phyloP scores from a whole-genome alignment of 2,329 filamentous ascomycete species.

The Aureobasidium mangrovei region DNA sequence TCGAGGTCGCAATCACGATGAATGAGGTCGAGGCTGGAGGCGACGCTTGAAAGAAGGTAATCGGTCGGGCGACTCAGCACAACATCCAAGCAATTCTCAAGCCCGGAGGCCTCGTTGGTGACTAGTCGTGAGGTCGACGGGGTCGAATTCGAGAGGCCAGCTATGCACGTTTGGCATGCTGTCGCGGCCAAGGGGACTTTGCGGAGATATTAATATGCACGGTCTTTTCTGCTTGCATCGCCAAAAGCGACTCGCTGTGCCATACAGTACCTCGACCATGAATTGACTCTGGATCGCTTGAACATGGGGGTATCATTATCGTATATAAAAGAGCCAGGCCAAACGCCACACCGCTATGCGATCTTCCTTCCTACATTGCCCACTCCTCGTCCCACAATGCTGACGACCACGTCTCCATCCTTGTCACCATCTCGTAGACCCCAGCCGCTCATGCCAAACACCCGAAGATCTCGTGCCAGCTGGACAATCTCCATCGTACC shows the following conservation, averaged over 20 bases:
- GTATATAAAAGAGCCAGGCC: conserved; percentile 5
- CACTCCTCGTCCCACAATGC: conserved; percentile 85
- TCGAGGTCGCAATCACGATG: neutral
- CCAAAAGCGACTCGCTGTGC: neutral
- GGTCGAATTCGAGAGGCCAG: conserved; percentile 3
- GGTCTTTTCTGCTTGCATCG: too few species aligned
- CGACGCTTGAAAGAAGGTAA: neutral
- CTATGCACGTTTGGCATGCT: neutral
- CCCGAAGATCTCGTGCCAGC: conserved; percentile 73
- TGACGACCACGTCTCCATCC: conserved; percentile 66
- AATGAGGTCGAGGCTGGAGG: neutral
- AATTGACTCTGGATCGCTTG: neutral
- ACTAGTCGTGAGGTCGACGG: neutral
- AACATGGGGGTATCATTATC: conserved; percentile 17
- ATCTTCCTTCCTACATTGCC: conserved; percentile 94
- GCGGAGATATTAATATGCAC: too few species aligned
- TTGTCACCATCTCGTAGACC: conserved; percentile 65
- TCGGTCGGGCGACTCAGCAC: neutral
- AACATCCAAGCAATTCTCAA: conserved; percentile 8
- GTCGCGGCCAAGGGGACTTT: too few species aligned
- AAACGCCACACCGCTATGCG: conserved; percentile 31
- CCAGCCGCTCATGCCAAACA: conserved; percentile 88
- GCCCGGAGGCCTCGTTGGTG: conserved; percentile 1
- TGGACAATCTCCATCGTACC: conserved; percentile 72
- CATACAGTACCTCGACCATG: neutral